Base-by-base conservation (phyloP, 495 filamentous ascomycete species). In the Penicillium salamii region DNA sequence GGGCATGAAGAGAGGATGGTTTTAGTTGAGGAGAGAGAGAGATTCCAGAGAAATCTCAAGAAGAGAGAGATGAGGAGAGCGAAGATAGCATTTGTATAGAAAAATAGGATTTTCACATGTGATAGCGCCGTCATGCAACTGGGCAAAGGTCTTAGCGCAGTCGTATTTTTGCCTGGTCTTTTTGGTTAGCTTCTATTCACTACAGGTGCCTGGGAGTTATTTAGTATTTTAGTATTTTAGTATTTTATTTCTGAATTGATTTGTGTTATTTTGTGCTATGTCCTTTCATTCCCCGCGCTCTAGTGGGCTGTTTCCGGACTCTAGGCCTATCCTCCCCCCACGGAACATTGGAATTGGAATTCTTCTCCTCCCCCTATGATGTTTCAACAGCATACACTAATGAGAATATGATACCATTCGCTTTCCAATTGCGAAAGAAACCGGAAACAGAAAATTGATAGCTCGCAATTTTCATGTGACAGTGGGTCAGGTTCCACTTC, bases 1-100 rank as follows among this genome's bases (percentile, higher is more conserved):
- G 50, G 73, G 73, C 72, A 78, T 78, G 38, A 42, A 53, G 46
- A n/a, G n/a, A n/a, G n/a, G n/a, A n/a, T n/a, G n/a, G n/a, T n/a
- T 52, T 20, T 28, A 31, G 35, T 11, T 44, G 31, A 44, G 24
- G 33, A 43, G 33, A 35, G 12, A 17, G 11, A 24, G 24, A 26
- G 28, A 39, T 36, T 46, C 23, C 8, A 45, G 53, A 54, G 45
- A 40, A 32, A 7, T 34, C 34, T 18, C 56, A 29, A 19, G 34
- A 38, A 41, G 23, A 19, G 34, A 49, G 46, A 55, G 15, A 43
- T 13, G n/a, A 14, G 37, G 23, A 40, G 9, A 24, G 28, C 19
- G 20, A 23, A 14, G 50, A 36, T 53, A 51, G 54, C 12, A 32
- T 37, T 31, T 55, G 42, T 55, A 65, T 53, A 54, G 41, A 40